Evolutionary conservation across 1,139 yeast species (phyloP), one percentile per base, ranked within the genome.

Genomic region (Blastobotrys buckinghamii): DNA sequence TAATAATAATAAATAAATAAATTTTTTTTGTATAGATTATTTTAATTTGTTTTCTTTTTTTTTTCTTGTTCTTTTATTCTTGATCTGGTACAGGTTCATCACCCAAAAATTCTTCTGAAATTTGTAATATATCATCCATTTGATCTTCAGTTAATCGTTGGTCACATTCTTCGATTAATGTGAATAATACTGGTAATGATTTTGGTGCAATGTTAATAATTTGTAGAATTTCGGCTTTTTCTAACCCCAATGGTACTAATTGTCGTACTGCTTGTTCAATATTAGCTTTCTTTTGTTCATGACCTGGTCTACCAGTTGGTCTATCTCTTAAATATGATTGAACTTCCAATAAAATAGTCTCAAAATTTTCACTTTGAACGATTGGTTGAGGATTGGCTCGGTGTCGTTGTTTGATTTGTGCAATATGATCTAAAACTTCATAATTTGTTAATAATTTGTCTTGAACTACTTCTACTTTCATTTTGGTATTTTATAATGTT

Each of bases 131-230:
- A 3, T 33, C 39, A 9, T 58, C 50, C 17, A 52, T 74, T 50
- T 79, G 75, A 1, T 78, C 84, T 51, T 82, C 85, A 19, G 72
- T 68, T 59, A 88, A 83, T 55, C 97, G 73, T 56, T 78, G 82
- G 57, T 90, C 97, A 65, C 96, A 90, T 64, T 92, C 97, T 61
- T 92, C 98, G 2, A 92, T 81, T 39, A 90, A 71, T 0, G 92
- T 75, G 64, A 81, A 88, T 49, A 92, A 73, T 38, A 79, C 83
- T 3, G 89, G 96, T 73, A 87, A 69, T 2, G 89, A 79, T 44
- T 83, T 71, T 0, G 97, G 97, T 38, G 89, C 75, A 5, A 81
- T 72, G 65, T 92, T 90, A 51, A 89, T 76, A 34, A 92, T 78
- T 66, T 90, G 97, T 38, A 92, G 70, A 59, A 84, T 81, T 62